Base-by-base conservation (phyloP, 2,329 filamentous ascomycete genomes). In the Pestalotiopsis sp. region DNA sequence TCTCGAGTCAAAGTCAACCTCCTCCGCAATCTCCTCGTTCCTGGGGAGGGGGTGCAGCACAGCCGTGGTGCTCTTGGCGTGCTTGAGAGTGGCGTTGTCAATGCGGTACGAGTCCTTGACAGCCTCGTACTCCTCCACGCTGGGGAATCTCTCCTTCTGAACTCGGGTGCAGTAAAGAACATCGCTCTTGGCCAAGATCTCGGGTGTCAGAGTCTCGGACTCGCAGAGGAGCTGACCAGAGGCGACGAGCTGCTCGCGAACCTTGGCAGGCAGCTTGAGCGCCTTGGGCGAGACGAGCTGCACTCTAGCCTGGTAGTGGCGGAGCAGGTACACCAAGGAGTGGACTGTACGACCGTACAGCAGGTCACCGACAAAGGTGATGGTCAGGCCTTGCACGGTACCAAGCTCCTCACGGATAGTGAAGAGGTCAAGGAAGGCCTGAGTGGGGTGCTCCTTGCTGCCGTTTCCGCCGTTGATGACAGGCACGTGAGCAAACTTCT, bases 401-500 rank as follows among this genome's bases (percentile, higher is more conserved):
- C 96, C 96, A 9, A 98, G 87, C 82, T 99, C 96, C 82, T 99
- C 96, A 74, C 96, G 94, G 78, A 99, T 99, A 67, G 96, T 98
- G 86, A 98, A 99, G 69, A 99, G 91, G 77, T 99, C 96, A 25
- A 99, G 86, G 87, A 99, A 96, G 0, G 96, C 96, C 83, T 99
- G 96, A 0, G 96, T 99, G 0, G 96, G 96, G 83, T 99, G 96
- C 84, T 99, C 96, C 76, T 94, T 91, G 82, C 92, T 94, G 72
- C 96, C 96, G 79, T 99, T 99, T 65, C 96, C 96, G 72, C 94
- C 96, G 79, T 99, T 99, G 86, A 99, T 95, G 77, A 99, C 91
- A 1, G 96, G 96, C 0, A 98, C 94, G 17, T 92, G 90, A 58
- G 94, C 94, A 84, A 92, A 97, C 79, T 95, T 95, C 76, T 92